A percentile compares a stretch with the other conserved stretches of the same genome.
These are phyloP conservation scores for Leucosporidium scottii DNA, from an alignment of 768 basidiomycete genomes.

Conservation along the genomic window DNA sequence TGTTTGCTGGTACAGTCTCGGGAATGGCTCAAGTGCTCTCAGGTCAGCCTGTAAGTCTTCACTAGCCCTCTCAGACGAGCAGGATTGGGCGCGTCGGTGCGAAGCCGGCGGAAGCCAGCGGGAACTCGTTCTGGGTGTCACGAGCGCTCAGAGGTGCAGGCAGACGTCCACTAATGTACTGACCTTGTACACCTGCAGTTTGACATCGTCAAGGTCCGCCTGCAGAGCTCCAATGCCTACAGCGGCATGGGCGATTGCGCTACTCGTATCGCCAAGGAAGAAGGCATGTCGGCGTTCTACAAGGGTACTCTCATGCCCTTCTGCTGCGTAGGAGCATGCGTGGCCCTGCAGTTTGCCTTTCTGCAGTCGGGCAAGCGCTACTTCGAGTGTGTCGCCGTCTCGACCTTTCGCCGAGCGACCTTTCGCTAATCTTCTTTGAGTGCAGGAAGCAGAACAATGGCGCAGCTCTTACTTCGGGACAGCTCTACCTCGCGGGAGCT, in stretches of 20 bases:
- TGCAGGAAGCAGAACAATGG: conserved; percentile 44
- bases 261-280: conserved; percentile 14
- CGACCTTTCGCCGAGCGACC: background rate
- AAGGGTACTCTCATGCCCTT: conserved; percentile 33
- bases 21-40: conserved; percentile 30
- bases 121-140: background rate
- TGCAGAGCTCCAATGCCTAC: conserved; percentile 30
- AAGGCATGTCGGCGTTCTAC: conserved; percentile 29
- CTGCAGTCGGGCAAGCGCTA: conserved; percentile 30
- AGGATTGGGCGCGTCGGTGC: background rate
- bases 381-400: conserved; percentile 15
- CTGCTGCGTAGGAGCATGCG: conserved; percentile 34
- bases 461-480: conserved; percentile 52
- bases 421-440: background rate
- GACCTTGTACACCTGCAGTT: conserved; percentile 12
- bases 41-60: conserved; percentile 30
- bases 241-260: conserved; percentile 26
- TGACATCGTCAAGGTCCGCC: conserved; percentile 35
- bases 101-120: background rate
- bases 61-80: too few relatives aligned
- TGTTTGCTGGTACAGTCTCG: conserved; percentile 17
- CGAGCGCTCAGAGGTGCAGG: background rate
- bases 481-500: conserved; percentile 71
- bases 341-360: conserved; percentile 30
- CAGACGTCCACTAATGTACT: too few relatives aligned